A percentile compares a stretch with the other conserved stretches of the same genome.
Conservation (phyloP, 345 rosid genomes). For the Garcia nutans region DNA sequence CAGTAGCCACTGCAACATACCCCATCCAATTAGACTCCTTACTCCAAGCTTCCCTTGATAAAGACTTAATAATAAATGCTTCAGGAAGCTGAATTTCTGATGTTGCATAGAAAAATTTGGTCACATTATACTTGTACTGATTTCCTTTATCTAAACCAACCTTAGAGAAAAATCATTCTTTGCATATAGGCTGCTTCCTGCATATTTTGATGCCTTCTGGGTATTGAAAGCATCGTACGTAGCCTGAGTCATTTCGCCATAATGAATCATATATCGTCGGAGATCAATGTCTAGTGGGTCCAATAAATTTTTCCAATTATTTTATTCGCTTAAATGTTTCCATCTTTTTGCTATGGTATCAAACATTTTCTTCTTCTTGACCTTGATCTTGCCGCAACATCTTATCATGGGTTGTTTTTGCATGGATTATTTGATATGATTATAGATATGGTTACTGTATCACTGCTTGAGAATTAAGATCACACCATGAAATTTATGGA, state of each 20-base stretch:
- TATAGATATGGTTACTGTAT: neutral
- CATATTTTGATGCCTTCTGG: slow-evolving; percentile 53
- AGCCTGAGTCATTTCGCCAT: slow-evolving; percentile 87
- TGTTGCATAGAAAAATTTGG: slow-evolving; percentile 71
- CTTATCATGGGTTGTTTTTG: neutral
- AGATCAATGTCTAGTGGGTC: slow-evolving; percentile 77
- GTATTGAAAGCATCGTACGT: slow-evolving; percentile 64
- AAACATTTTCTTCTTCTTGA: slow-evolving; percentile 19
- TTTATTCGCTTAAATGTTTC: slow-evolving; percentile 64
- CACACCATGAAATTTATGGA: neutral
- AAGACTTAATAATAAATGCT: slow-evolving; percentile 54
- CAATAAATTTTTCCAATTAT: slow-evolving; percentile 53
- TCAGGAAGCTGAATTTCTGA: slow-evolving; percentile 59
- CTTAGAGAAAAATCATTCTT: slow-evolving; percentile 53
- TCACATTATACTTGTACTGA: slow-evolving; percentile 61
- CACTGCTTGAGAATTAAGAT: neutral
- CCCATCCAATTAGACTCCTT: slow-evolving; percentile 89
- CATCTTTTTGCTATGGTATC: slow-evolving; percentile 47
- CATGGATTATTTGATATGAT: neutral
- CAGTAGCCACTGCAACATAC: slow-evolving; percentile 75
- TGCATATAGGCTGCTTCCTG: slow-evolving; percentile 61
- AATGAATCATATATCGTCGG: slow-evolving; percentile 62
- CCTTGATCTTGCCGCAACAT: slow-evolving; percentile 33
- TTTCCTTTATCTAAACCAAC: slow-evolving; percentile 54
- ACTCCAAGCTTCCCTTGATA: slow-evolving; percentile 80